phyloP scores from a whole-genome alignment of 2,329 filamentous ascomycete genomes.

The Trichoderma atrobrunneum region DNA sequence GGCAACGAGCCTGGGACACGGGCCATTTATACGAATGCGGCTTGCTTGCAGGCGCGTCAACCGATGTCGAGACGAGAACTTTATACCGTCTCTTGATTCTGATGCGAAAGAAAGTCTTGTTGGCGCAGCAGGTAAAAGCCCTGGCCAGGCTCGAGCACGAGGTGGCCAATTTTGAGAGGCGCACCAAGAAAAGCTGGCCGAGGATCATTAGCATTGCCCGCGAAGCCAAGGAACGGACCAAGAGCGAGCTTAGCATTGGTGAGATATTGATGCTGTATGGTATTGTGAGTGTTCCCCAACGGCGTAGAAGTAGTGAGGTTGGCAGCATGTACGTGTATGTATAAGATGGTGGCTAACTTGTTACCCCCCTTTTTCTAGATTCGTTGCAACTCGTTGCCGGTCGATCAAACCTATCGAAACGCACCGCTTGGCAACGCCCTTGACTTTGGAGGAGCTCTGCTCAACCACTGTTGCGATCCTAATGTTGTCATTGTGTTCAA shows the following conservation, averaged over 20 bases:
- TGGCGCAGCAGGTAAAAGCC: neutral
- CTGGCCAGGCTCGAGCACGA: neutral
- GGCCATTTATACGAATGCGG: conserved; percentile 15
- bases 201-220: neutral
- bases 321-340: neutral
- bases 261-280: conserved; percentile 9
- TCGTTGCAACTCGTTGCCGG: neutral
- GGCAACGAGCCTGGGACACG: conserved; percentile 8
- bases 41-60: neutral
- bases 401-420: conserved; percentile 3
- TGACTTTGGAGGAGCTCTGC: neutral
- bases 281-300: neutral
- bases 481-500: conserved; percentile 9
- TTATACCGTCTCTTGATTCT: conserved; percentile 11
- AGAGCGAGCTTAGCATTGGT: neutral
- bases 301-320: neutral
- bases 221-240: conserved; percentile 6
- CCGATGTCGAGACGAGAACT: neutral
- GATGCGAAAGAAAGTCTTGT: neutral
- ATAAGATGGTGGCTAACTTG: neutral
- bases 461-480: conserved; percentile 18
- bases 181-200: neutral
- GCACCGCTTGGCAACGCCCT: neutral
- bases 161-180: neutral
- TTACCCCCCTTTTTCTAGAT: neutral